Percentiles rank a stretch among this genome's conserved stretches.
Evolutionary conservation across 257 asterid genomes (phyloP).

Genomic region (Salvia miltiorrhiza): DNA sequence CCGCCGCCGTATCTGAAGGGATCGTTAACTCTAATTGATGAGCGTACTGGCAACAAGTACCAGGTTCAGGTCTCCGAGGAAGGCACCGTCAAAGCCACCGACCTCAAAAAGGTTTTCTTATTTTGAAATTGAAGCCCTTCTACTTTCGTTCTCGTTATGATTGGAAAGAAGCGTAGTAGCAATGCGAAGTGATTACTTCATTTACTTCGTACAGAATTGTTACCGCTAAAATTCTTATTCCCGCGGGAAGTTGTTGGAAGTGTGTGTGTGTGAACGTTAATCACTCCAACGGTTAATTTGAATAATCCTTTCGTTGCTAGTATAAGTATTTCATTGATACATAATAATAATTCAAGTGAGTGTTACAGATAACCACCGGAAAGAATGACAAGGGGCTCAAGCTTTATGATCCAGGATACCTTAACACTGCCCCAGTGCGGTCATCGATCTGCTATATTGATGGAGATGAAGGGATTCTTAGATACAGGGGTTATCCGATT

Average conservation of each 20-base stretch:
- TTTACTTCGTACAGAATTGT: background rate
- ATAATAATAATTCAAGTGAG: slow-evolving; percentile 15
- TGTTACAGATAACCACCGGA: slow-evolving; percentile 64
- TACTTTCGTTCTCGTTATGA: background rate
- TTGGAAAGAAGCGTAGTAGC: background rate
- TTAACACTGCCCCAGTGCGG: slow-evolving; percentile 93
- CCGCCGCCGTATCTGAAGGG: slow-evolving; percentile 75
- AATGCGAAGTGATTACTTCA: background rate
- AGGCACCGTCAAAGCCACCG: slow-evolving; percentile 89
- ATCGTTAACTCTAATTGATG: slow-evolving; percentile 59
- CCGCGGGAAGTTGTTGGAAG: background rate
- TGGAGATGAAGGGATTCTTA: slow-evolving; percentile 95
- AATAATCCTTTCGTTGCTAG: background rate
- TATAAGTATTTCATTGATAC: background rate
- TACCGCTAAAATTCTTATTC: background rate
- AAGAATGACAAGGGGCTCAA: slow-evolving; percentile 88
- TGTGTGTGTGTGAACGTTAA: background rate
- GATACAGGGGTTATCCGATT: slow-evolving; percentile 94
- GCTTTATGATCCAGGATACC: slow-evolving; percentile 97
- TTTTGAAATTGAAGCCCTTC: background rate
- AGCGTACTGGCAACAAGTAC: slow-evolving; percentile 73
- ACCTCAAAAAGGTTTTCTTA: slow-evolving; percentile 62
- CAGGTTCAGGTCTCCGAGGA: slow-evolving; percentile 81
- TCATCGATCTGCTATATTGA: slow-evolving; percentile 90
- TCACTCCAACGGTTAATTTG: background rate